phyloP scores from a whole-genome alignment of 1,139 yeast genomes.

The Arxiozyma telluris region DNA sequence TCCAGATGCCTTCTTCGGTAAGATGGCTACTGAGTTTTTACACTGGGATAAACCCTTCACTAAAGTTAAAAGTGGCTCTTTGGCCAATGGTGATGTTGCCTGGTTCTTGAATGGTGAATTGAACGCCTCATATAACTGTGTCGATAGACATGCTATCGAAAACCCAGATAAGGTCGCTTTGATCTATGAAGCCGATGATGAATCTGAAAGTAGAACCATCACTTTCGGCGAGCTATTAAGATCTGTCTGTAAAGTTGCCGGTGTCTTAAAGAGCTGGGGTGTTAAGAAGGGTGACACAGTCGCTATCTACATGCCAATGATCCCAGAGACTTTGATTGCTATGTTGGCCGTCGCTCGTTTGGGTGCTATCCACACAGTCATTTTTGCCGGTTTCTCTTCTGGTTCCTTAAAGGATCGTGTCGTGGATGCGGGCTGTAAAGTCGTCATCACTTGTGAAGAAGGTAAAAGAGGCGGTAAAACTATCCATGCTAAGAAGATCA shows the following conservation, averaged over 20 bases:
- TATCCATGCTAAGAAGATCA: conserved; percentile 72
- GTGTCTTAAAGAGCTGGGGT: conserved; percentile 80
- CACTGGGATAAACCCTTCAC: conserved; percentile 80
- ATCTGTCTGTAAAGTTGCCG: conserved; percentile 84
- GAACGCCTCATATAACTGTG: conserved; percentile 92
- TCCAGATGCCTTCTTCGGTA: conserved; percentile 81
- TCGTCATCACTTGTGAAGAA: conserved; percentile 90
- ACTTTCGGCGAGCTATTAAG: conserved; percentile 82
- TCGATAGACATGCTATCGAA: conserved; percentile 86
- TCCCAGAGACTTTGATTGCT: conserved; percentile 88
- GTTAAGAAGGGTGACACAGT: conserved; percentile 90
- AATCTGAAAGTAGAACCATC: conserved; percentile 58
- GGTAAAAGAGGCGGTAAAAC: conserved; percentile 95
- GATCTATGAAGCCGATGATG: conserved; percentile 93
- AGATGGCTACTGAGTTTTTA: conserved; percentile 67
- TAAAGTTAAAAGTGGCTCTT: conserved; percentile 63
- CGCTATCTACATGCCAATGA: conserved; percentile 95
- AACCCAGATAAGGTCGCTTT: conserved; percentile 85
- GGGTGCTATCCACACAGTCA: conserved; percentile 92
- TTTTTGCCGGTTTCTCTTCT: conserved; percentile 94
- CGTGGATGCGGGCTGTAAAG: conserved; percentile 78
- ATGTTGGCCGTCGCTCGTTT: conserved; percentile 85
- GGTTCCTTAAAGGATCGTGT: conserved; percentile 91
- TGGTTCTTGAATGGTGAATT: conserved; percentile 94
- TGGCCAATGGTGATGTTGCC: conserved; percentile 72